These are phyloP conservation scores for Breviolum minutum DNA, from an alignment of 73 alveolate genomes.

Conservation along the genomic window DNA sequence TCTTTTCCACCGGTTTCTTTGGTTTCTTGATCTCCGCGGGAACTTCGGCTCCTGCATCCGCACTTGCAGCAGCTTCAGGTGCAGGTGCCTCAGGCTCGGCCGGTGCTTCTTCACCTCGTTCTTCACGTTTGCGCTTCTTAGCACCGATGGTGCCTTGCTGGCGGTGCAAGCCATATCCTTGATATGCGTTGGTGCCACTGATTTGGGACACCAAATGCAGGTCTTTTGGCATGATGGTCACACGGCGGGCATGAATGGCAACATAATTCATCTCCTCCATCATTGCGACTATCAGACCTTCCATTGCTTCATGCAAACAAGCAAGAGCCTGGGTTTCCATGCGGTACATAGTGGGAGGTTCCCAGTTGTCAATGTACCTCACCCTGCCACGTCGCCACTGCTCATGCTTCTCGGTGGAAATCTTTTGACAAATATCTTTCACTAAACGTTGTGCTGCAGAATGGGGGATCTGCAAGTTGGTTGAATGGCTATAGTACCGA, in stretches of 20 bases:
- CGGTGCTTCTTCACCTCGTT: too few relatives aligned
- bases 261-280: constrained; percentile 13
- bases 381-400: background rate
- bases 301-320: background rate
- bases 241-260: background rate
- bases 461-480: background rate
- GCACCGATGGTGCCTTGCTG: too few relatives aligned
- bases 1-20: too few relatives aligned
- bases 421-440: background rate
- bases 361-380: background rate
- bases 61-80: too few relatives aligned
- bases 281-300: background rate
- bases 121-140: too few relatives aligned
- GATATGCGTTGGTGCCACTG: constrained; percentile 2
- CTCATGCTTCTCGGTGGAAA: background rate
- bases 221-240: constrained; percentile 10
- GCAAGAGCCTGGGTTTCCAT: background rate
- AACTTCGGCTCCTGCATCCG: too few relatives aligned
- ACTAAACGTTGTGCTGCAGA: background rate
- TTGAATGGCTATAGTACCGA: background rate
- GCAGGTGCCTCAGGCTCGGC: too few relatives aligned
- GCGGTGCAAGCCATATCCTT: background rate
- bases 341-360: constrained; percentile 9
- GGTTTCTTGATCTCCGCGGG: too few relatives aligned
- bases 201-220: background rate